Percentiles rank a stretch among this genome's conserved stretches.
phyloP scores from a whole-genome alignment of 208 protist genomes.

The Strigomonas galati region DNA sequence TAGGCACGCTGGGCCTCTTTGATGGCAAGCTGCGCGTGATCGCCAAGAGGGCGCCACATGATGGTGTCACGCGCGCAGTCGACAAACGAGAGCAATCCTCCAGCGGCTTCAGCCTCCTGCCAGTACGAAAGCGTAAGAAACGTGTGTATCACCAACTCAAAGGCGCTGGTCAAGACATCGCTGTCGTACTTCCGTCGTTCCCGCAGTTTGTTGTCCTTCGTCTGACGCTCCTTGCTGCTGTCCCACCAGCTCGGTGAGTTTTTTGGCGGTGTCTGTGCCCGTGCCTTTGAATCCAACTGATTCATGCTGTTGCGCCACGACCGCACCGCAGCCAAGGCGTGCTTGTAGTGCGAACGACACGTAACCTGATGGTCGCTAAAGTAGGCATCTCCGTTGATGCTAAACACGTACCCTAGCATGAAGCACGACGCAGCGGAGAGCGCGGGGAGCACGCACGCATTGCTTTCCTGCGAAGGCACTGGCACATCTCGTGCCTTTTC shows the following conservation, averaged over 20 bases:
- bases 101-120: neutral
- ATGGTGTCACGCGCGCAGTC: neutral
- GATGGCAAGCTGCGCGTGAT: neutral
- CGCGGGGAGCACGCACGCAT: neutral
- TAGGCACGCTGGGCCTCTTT: neutral
- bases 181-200: slow-evolving; percentile 4
- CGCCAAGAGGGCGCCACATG: neutral
- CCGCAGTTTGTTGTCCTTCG: neutral
- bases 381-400: neutral
- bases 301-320: too few relatives aligned
- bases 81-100: neutral
- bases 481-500: neutral
- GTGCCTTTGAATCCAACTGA: neutral
- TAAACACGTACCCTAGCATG: neutral
- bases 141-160: neutral
- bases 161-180: neutral
- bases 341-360: too few relatives aligned
- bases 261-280: neutral
- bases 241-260: neutral
- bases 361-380: too few relatives aligned
- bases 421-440: neutral
- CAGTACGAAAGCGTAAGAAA: neutral
- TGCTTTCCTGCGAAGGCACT: neutral
- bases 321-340: too few relatives aligned
- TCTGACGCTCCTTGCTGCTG: neutral